phyloP scores from a whole-genome alignment of 108 stramenopile species.

The Skeletonema menzelii region DNA sequence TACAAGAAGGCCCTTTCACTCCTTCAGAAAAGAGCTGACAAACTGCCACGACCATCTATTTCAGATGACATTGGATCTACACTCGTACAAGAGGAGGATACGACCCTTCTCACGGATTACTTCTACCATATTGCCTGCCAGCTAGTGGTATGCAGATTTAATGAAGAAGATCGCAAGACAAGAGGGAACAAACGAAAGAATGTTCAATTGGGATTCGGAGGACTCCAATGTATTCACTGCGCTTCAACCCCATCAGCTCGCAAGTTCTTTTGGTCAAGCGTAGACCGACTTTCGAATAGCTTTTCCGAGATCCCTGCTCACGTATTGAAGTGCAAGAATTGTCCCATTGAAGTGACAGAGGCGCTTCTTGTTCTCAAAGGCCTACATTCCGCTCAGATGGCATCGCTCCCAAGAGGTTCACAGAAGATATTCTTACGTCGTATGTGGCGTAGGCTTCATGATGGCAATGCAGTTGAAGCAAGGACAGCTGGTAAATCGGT shows the following conservation, averaged over 20 bases:
- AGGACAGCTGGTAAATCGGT: background rate
- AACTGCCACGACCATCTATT: slow-evolving; percentile 4
- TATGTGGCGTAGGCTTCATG: slow-evolving; percentile 87
- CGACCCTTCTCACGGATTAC: slow-evolving; percentile 76
- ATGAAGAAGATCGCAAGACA: slow-evolving; percentile 85
- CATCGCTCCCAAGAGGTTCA: slow-evolving; percentile 74
- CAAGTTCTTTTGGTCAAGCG: slow-evolving; percentile 92
- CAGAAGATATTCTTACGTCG: slow-evolving; percentile 90
- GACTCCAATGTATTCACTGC: slow-evolving; percentile 85
- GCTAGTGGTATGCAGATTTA: slow-evolving; percentile 74
- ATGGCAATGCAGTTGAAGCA: slow-evolving; percentile 22
- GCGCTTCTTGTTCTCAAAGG: slow-evolving; percentile 71
- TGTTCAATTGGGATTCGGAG: slow-evolving; percentile 78
- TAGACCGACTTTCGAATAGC: slow-evolving; percentile 87
- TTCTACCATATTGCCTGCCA: slow-evolving; percentile 86
- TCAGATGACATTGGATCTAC: slow-evolving; percentile 25
- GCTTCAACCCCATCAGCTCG: slow-evolving; percentile 59
- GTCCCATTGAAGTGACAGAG: slow-evolving; percentile 68
- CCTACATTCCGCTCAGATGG: slow-evolving; percentile 80
- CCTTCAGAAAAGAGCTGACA: slow-evolving; percentile 20
- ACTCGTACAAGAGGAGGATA: slow-evolving; percentile 29
- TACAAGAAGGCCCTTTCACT: slow-evolving; percentile 29
- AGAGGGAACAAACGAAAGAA: slow-evolving; percentile 89
- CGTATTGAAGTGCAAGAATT: slow-evolving; percentile 76
- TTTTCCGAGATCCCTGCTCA: slow-evolving; percentile 91